Conservation (phyloP, 768 basidiomycete genomes). For the Dentipellis fragilis region DNA sequence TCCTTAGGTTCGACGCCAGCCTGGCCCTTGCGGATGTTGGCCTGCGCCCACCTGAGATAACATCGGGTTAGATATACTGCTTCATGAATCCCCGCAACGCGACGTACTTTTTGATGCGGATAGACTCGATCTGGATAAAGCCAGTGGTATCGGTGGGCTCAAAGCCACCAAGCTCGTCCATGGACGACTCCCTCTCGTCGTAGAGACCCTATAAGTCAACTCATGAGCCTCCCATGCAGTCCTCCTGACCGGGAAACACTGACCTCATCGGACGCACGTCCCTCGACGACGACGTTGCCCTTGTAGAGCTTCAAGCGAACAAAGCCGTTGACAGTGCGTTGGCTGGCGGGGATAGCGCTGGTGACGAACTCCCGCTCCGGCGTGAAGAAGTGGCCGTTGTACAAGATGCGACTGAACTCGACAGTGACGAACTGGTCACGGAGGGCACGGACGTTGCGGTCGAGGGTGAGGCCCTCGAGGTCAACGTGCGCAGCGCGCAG, state of each 20-base stretch:
- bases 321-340: slow-evolving; percentile 91
- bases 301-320: slow-evolving; percentile 91
- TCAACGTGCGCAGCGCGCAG: slow-evolving; percentile 93
- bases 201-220: slow-evolving; percentile 64
- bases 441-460: slow-evolving; percentile 90
- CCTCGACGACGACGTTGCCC: slow-evolving; percentile 92
- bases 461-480: slow-evolving; percentile 94
- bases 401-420: slow-evolving; percentile 82
- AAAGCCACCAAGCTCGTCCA: slow-evolving; percentile 99
- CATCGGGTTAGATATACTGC: slow-evolving; percentile 2
- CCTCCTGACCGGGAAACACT: slow-evolving; percentile 12
- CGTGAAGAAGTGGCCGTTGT: slow-evolving; percentile 99
- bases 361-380: slow-evolving; percentile 95
- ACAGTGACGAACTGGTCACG: slow-evolving; percentile 93
- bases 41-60: slow-evolving; percentile 66
- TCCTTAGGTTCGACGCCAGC: slow-evolving; percentile 68
- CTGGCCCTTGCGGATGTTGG: slow-evolving; percentile 78
- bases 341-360: slow-evolving; percentile 84
- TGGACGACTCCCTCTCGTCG: slow-evolving; percentile 90
- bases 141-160: slow-evolving; percentile 92
- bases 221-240: background rate
- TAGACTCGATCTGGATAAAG: slow-evolving; percentile 96
- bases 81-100: slow-evolving; percentile 4
- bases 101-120: slow-evolving; percentile 91
- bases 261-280: slow-evolving; percentile 81